A percentile compares a stretch with the other conserved stretches of the same genome.
phyloP scores from a whole-genome alignment of 371 early-diverging fungal species.

The Zopfochytrium polystomum region DNA sequence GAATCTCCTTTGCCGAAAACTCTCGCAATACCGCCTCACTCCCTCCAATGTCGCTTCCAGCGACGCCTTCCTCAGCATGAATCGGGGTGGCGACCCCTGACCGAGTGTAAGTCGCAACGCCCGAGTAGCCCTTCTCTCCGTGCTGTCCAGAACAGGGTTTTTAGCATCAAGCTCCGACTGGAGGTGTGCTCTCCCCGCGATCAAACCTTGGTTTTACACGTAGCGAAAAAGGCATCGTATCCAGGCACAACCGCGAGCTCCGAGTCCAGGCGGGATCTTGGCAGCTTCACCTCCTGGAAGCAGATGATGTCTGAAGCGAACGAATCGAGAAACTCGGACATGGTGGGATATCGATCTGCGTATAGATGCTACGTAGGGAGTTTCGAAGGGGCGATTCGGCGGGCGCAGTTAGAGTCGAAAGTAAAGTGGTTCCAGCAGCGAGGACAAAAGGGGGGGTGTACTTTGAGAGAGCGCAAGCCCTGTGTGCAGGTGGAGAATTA shows the following conservation, averaged over 20 bases:
- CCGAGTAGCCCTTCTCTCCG: slow-evolving; percentile 61
- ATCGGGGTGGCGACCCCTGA: slow-evolving; percentile 40
- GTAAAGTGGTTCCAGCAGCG: not conserved
- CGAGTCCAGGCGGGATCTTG: slow-evolving; percentile 53
- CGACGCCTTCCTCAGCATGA: slow-evolving; percentile 67
- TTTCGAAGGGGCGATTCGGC: no score
- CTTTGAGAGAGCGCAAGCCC: not conserved
- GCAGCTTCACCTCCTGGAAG: slow-evolving; percentile 76
- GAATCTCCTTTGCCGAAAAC: slow-evolving; percentile 41
- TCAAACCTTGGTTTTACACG: slow-evolving; percentile 17
- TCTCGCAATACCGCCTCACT: not conserved
- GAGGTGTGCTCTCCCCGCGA: not conserved
- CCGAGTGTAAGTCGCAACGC: slow-evolving; percentile 70
- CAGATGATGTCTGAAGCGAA: slow-evolving; percentile 72
- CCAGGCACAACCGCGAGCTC: slow-evolving; percentile 69
- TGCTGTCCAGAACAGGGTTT: not conserved
- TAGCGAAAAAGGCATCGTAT: slow-evolving; percentile 72
- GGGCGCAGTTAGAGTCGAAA: no score
- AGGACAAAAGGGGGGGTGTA: not conserved
- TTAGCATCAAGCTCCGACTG: not conserved
- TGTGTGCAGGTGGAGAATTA: not conserved
- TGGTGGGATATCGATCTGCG: not conserved
- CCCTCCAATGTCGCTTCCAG: slow-evolving; percentile 31
- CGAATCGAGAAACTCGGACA: slow-evolving; percentile 45
- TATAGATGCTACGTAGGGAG: not conserved